Evolutionary conservation across 2,329 filamentous ascomycete species (phyloP), one percentile per base, ranked within the genome.

Genomic region (Teratosphaeria nubilosa): DNA sequence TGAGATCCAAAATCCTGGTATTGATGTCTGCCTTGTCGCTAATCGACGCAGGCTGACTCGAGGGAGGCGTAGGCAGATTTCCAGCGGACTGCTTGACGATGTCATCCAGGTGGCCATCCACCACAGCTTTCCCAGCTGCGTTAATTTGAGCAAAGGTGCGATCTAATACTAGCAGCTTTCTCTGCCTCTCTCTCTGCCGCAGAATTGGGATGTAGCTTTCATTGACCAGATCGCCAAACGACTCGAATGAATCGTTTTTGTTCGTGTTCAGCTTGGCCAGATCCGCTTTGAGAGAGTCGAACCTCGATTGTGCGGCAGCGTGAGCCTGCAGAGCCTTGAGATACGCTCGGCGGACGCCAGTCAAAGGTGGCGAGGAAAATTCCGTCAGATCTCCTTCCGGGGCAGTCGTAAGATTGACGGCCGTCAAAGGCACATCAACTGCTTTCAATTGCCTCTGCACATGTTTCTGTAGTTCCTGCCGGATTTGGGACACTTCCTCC

Each of bases 291-390:
- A 71, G 56, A 7, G 62, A 56, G 45, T 70, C 66, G 59, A 68
- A 69, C 56, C 58, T 63, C 22, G 61, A 59, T 53, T 68, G 67
- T 3, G 69, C 69, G 10, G 57, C 60, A 20, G 61, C 54, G 56
- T 71, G 68, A 3, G 68, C 68, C 50, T 66, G 58, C 53, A 71
- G 57, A 13, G 69, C 69, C 54, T 64, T 60, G 50, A 64, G 59
- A 58, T 71, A 71, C 10, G 69, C 69, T 59, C 63, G 65, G 7
- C 67, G 65, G 4, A 70, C 68, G 5, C 69, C 68, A 11, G 53
- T 62, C 5, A 71, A 54, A 1, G 60, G 53, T 25, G 64, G 52
- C 5, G 61, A 58, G 24, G 65, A 58, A 13, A 60, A 53, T 11
- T 52, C 32, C 9, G 57, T 51, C 51, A 50, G 5, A 37, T 56